Base-by-base conservation (phyloP, 495 filamentous ascomycete genomes). In the Hypoxylon cercidicola region DNA sequence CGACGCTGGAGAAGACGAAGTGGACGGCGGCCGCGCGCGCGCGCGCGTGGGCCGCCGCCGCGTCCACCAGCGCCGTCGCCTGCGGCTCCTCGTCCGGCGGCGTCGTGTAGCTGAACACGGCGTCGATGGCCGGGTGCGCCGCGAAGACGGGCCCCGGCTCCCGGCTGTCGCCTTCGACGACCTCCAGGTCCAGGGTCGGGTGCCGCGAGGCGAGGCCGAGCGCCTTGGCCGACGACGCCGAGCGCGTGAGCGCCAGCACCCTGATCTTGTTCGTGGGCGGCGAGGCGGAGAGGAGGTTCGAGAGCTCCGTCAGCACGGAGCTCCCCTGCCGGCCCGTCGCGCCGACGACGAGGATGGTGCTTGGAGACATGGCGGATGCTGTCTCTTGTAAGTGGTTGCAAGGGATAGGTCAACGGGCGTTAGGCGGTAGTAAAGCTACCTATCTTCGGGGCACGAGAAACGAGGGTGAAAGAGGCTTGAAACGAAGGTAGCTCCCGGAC, bases 301-400 rank as follows among this genome's bases (percentile, higher is more conserved):
- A 56, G 30, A 93, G 84, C 49, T 80, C 82, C 3, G 82, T 72
- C 66, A 93, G 78, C 32, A 88, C 74, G 11, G 83, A 79, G 23
- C 86, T 82, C 55, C 91, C 90, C 73, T 93, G 90, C 62, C 89
- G 84, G 70, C 89, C 89, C 0, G 88, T 93, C 4, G 88, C 90
- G 16, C 90, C 89, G 18, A 88, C 87, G 56, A 93, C 72, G 43
- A 91, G 82, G 54, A 90, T 71, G 1, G 78, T 72, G 32, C 45
- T 40, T n/a, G 66, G 1, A 20, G 71, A 58, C 69, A 72, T 72
- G 2, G 19, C 47, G 59, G n/a, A 35, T 12, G 23, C n/a, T n/a
- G n/a, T n/a, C n/a, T 44, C 11, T 30, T 55, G 5, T 41, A 8
- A 16, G 39, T 41, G 25, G 25, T 3, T 28, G 7, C 7, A 28